Base-by-base conservation (phyloP, 768 basidiomycete genomes). In the Zangia roseola region DNA sequence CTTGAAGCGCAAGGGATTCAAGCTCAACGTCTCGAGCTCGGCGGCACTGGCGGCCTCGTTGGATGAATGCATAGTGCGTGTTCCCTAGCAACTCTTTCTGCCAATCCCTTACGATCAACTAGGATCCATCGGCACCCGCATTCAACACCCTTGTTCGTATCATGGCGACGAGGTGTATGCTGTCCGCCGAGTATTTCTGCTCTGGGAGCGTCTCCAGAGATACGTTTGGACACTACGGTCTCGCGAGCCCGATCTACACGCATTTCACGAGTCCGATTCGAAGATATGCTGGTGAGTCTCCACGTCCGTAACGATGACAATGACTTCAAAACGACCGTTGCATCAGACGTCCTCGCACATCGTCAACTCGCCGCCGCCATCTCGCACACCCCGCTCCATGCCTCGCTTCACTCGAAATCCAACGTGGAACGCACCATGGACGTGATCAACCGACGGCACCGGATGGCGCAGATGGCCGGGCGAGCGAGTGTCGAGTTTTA, bases 91-190 rank as follows among this genome's bases (percentile, higher is more conserved):
- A 24, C 19, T 20, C 25, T 23, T 16, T 35, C 13, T 25, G 34
- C 6, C 8, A 4, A 9, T 30, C 8, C 5, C 45, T 39, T 39
- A 62, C 20, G 48, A 42, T 13, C 4, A 31, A 14, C 17, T 33
- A 94, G 93, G 93, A 97, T 62, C 78, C 86, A 0, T 67, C 70
- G 16, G 83, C 92, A 58, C 90, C 94, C 0, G 84, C 91, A 1
- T 98, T 99, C 77, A 99, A 98, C 60, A 98, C 94, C 0, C 80
- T 98, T 16, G 95, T 99, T 31, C 85, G 97, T 35, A 98, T 99
- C 68, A 97, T 99, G 94, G 94, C 97, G 3, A 98, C 95, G 4
- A 77, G 97, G 25, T 97, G 97, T 67, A 99, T 99, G 97, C 77
- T 97, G 21, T 86, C 94, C 0, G 97, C 97, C 17, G 97, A 99